Evolutionary conservation across 257 asterid genomes (phyloP).

Genomic region (Asclepias syriaca): DNA sequence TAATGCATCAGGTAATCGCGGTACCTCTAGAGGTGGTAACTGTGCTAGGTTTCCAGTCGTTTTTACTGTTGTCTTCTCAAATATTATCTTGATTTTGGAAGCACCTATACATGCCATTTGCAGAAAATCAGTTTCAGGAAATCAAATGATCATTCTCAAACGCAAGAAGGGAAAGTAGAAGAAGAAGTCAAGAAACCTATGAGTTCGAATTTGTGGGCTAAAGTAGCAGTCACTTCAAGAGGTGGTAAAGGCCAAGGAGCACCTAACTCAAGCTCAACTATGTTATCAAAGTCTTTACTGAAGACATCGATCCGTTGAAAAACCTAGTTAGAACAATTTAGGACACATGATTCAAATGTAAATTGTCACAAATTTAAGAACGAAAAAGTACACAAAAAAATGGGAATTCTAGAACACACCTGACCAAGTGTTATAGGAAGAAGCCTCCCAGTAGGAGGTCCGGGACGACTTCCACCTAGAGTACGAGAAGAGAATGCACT

Average conservation of each 20-base stretch:
- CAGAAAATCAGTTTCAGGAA: constrained; percentile 4
- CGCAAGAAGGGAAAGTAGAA: too few relatives aligned
- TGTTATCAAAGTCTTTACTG: constrained; percentile 87
- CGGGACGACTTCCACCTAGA: constrained; percentile 99
- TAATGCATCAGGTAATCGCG: constrained; percentile 63
- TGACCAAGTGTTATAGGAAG: constrained; percentile 93
- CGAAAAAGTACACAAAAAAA: not conserved
- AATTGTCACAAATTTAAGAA: not conserved
- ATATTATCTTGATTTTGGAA: constrained; percentile 56
- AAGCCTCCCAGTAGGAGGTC: constrained; percentile 92
- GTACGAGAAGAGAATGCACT: constrained; percentile 88
- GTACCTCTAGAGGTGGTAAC: constrained; percentile 78
- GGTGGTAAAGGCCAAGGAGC: constrained; percentile 95
- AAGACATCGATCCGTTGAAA: constrained; percentile 85
- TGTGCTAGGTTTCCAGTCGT: constrained; percentile 72
- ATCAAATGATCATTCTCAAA: too few relatives aligned
- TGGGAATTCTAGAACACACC: constrained; percentile 27
- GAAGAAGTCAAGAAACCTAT: constrained; percentile 39
- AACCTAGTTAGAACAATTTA: constrained; percentile 40
- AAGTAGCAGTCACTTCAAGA: constrained; percentile 71
- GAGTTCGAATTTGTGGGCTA: constrained; percentile 88
- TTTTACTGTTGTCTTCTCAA: constrained; percentile 85
- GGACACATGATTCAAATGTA: constrained; percentile 1
- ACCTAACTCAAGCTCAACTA: constrained; percentile 83
- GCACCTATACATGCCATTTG: constrained; percentile 37